phyloP scores from a whole-genome alignment of 192 early-diverging fungal genomes.

The Kickxella alabastrina region DNA sequence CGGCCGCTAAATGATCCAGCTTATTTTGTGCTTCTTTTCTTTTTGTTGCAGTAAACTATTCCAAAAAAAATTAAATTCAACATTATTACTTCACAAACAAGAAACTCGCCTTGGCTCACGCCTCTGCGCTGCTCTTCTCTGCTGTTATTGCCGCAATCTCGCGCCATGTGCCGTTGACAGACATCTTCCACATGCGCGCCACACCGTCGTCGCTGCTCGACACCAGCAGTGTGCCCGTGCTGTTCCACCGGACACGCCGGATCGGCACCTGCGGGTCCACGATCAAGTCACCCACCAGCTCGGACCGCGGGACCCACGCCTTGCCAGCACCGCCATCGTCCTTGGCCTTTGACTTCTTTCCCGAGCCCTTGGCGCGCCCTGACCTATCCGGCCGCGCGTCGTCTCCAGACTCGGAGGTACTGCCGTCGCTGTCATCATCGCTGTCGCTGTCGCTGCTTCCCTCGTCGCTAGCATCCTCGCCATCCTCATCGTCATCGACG shows the following conservation, averaged over 20 bases:
- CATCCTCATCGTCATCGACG: slow-evolving; percentile 12
- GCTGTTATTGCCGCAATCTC: slow-evolving; percentile 33
- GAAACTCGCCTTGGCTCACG: neutral
- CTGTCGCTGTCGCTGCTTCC: slow-evolving; percentile 15
- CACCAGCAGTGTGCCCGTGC: slow-evolving; percentile 44
- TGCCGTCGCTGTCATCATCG: slow-evolving; percentile 12
- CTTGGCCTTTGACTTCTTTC: neutral
- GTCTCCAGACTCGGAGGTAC: slow-evolving; percentile 5
- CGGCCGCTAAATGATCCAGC: slow-evolving; percentile 16
- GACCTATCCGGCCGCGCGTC: neutral
- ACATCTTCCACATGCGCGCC: slow-evolving; percentile 45
- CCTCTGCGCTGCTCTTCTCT: slow-evolving; percentile 27
- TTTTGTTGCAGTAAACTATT: neutral
- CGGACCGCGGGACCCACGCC: slow-evolving; percentile 20
- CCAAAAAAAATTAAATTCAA: no score
- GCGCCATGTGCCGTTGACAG: slow-evolving; percentile 43
- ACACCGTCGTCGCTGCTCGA: slow-evolving; percentile 48
- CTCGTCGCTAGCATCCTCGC: slow-evolving; percentile 12
- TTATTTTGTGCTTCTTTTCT: neutral
- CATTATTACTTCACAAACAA: no score
- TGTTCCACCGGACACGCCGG: slow-evolving; percentile 48
- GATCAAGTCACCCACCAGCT: slow-evolving; percentile 34
- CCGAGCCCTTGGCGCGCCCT: neutral
- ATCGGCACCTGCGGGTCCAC: slow-evolving; percentile 36
- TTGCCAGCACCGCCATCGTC: slow-evolving; percentile 1